Base-by-base conservation (phyloP, 148 eudicot genomes). In the Hydrangea macrophylla region DNA sequence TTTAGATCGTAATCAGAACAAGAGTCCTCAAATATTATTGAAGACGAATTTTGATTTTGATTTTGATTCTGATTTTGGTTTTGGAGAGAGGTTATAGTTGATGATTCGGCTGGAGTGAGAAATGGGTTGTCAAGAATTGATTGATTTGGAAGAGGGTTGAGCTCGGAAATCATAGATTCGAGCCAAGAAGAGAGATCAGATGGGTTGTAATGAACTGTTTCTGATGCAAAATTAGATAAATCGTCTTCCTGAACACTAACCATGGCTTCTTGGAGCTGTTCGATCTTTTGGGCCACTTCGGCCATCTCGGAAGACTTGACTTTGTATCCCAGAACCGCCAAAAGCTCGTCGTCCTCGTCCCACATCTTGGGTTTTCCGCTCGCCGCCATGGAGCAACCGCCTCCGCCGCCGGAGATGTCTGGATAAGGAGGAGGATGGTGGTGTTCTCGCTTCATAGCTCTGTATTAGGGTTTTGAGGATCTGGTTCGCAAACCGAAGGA, bases 101-200 rank as follows among this genome's bases (percentile, higher is more conserved):
- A 63, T 2, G 77, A 50, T 58, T 56, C 51, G 1, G 40, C 68
- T 1, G 58, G 36, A 3, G 58, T 58, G 5, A 50, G 58, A 18
- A 75, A 62, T 6, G 73, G 61, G 12, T 74, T 72, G 6, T 60
- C 45, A 0, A n/a, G n/a, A n/a, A n/a, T n/a, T n/a, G n/a, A n/a
- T n/a, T n/a, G n/a, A 58, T n/a, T 54, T 0, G 65, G 56, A 22
- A 40, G 44, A 22, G 90, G 81, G 37, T 79, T 77, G 60, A 89
- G 73, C 63, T 79, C 96, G 20, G 80, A 60, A 6, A 90, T 74
- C 92, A 90, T 83, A 30, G 82, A 76, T 39, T 86, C 86, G 12
- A 84, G 81, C 91, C 91, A 86, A 0, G 78, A 74, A 9, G 86
- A 77, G 0, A 85, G 75, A 77, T 86, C 91, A 40, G 89, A 82